A percentile compares a stretch with the other conserved stretches of the same genome.
Evolutionary conservation across 116 monocot species (phyloP).

Genomic region (Zostera marina): DNA sequence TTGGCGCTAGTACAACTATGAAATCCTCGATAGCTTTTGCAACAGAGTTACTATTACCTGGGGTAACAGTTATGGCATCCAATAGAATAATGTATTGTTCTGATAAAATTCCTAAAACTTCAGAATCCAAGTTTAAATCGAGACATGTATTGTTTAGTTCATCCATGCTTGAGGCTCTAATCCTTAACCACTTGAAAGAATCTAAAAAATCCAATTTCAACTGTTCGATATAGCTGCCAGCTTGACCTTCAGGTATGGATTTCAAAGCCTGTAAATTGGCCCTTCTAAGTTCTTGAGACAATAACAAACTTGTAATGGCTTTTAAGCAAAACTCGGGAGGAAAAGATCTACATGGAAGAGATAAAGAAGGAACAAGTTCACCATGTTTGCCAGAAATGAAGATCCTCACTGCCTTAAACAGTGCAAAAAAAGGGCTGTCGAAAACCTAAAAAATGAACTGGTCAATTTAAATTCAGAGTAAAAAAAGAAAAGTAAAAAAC

Average conservation of each 20-base stretch:
- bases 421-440: conserved; percentile 47
- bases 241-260: conserved; percentile 80
- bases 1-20: conserved; percentile 24
- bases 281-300: conserved; percentile 30
- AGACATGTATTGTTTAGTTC: conserved; percentile 5
- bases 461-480: neutral
- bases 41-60: conserved; percentile 56
- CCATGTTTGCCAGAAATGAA: conserved; percentile 15
- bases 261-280: conserved; percentile 46
- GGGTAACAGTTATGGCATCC: conserved; percentile 47
- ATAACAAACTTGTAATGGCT: conserved; percentile 29
- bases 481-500: neutral
- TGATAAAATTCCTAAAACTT: conserved; percentile 58
- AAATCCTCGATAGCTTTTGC: conserved; percentile 51
- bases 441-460: conserved; percentile 38
- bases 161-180: neutral
- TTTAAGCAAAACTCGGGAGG: conserved; percentile 21
- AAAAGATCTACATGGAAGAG: conserved; percentile 23
- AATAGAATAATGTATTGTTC: conserved; percentile 48
- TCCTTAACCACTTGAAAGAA: conserved; percentile 56
- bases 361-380: conserved; percentile 12
- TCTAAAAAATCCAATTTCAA: conserved; percentile 41
- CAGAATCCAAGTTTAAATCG: conserved; percentile 24
- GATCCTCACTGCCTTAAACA: conserved; percentile 62
- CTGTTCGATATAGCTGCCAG: conserved; percentile 41